Evolutionary conservation across 805 yeast species (phyloP), one percentile per base, ranked within the genome.

Genomic region (Candida parachauliodes): DNA sequence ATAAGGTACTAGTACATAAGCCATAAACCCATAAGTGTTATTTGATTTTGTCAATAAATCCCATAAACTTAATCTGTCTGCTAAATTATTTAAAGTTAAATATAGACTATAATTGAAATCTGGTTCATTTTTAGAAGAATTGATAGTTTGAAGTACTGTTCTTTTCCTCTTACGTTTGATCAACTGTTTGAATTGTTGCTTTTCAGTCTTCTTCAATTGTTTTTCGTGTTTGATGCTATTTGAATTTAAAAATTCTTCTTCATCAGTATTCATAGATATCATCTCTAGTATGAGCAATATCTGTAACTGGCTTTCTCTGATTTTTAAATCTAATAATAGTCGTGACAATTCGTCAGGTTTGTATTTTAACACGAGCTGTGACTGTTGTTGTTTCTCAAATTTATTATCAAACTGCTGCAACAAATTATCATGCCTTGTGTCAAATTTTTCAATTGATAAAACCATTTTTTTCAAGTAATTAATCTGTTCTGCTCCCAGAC

Each of bases 251-350:
- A 58, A 67, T 14, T 44, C 56, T 18, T 42, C 50, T 51, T 60
- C 73, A 37, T 68, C 70, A 6, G 66, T 42, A 4, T 52, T 54
- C 40, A 61, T 51, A 16, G 52, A 44, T 2, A 77, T 51, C 3
- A 75, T 39, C 45, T 79, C 83, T 28, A 78, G 46, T 2, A 74
- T 43, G 1, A 76, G 42, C 2, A 79, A 46, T 0, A 76, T 58
- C 48, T 79, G 83, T 22, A 79, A 49, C 43, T 77, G 81, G 1
- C 79, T 72, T 44, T 78, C 83, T 24, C 82, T 57, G 2, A 73
- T 60, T 44, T 77, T 78, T 41, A 77, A 57, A 26, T 68, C 65
- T 26, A 60, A 51, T 2, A 63, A 49, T 1, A 72, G 42, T 1
- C 48, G 48, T 1, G 59, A 28, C 28, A 18, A 25, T 3, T 22